phyloP scores from a whole-genome alignment of 306 rosid species.

The Quercus rubra region DNA sequence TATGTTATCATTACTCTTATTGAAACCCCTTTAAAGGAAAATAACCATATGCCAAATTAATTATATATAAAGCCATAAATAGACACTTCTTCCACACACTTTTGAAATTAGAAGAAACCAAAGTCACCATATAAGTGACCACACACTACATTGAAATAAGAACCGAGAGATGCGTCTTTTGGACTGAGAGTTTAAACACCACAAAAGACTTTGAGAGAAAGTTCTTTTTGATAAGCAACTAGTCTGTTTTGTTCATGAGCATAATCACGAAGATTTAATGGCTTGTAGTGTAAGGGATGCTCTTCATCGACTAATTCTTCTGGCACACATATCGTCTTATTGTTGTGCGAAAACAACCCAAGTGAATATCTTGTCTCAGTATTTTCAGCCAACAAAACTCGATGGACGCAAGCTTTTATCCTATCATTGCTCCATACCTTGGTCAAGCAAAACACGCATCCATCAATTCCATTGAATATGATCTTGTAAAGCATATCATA shows the following conservation, averaged over 20 bases:
- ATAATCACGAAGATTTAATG: neutral
- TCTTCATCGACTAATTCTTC: constrained; percentile 8
- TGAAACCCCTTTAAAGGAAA: no score
- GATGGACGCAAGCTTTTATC: constrained; percentile 1
- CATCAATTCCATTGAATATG: no score
- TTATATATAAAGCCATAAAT: no score
- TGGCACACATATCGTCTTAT: neutral
- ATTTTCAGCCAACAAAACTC: constrained; percentile 2
- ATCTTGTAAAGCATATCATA: no score
- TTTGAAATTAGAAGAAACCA: no score
- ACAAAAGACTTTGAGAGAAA: neutral
- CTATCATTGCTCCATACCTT: constrained; percentile 19
- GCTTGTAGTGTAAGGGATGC: constrained; percentile 12
- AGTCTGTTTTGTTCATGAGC: neutral
- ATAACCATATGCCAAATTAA: no score
- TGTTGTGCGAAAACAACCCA: constrained; percentile 1
- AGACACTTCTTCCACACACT: no score
- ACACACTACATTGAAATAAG: no score
- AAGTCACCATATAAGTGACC: no score
- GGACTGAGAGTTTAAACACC: constrained; percentile 2
- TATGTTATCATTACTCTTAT: no score
- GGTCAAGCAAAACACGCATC: neutral
- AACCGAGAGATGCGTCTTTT: no score
- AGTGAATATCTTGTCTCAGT: neutral
- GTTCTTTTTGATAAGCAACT: neutral